These are phyloP conservation scores for Aspergillus brunneoviolaceus DNA, from an alignment of 2,329 filamentous ascomycete genomes.

Conservation along the genomic window DNA sequence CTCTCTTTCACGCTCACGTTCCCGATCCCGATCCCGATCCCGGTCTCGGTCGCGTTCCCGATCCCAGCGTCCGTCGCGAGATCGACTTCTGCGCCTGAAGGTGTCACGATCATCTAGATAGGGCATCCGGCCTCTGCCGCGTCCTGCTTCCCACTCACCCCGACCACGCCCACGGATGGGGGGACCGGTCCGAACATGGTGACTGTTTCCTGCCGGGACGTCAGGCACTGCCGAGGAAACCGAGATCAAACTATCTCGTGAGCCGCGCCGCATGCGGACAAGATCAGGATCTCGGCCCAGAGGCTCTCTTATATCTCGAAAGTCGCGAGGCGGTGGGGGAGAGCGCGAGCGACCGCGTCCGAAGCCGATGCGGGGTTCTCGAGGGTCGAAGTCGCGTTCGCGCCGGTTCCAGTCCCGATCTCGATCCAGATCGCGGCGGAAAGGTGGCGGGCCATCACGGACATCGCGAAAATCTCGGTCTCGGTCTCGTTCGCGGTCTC, in stretches of 20 bases:
- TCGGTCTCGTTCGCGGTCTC: constrained; percentile 47
- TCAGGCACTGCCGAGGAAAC: constrained; percentile 38
- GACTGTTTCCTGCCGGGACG: constrained; percentile 33
- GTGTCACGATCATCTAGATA: constrained; percentile 44
- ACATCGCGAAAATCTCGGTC: constrained; percentile 44
- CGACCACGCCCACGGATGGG: constrained; percentile 44
- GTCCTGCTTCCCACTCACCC: constrained; percentile 45
- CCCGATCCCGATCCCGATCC: constrained; percentile 38
- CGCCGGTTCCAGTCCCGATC: constrained; percentile 49
- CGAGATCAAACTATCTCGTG: constrained; percentile 44
- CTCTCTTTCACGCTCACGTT: constrained; percentile 35
- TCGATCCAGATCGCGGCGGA: constrained; percentile 44
- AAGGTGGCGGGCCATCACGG: constrained; percentile 40
- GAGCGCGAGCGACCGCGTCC: constrained; percentile 48
- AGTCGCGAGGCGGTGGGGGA: constrained; percentile 40
- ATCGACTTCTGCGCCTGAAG: constrained; percentile 46
- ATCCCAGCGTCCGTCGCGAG: constrained; percentile 45
- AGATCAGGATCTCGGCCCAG: constrained; percentile 39
- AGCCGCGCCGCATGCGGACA: constrained; percentile 44
- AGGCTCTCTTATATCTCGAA: constrained; percentile 40
- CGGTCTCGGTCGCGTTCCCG: constrained; percentile 38
- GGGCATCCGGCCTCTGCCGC: constrained; percentile 42
- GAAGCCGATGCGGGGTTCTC: constrained; percentile 45
- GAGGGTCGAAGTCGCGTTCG: constrained; percentile 48
- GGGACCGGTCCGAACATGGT: constrained; percentile 37